A percentile compares a stretch with the other conserved stretches of the same genome.
Conservation (phyloP, 192 early-diverging fungal species). For the Gamsiella multidivaricata region DNA sequence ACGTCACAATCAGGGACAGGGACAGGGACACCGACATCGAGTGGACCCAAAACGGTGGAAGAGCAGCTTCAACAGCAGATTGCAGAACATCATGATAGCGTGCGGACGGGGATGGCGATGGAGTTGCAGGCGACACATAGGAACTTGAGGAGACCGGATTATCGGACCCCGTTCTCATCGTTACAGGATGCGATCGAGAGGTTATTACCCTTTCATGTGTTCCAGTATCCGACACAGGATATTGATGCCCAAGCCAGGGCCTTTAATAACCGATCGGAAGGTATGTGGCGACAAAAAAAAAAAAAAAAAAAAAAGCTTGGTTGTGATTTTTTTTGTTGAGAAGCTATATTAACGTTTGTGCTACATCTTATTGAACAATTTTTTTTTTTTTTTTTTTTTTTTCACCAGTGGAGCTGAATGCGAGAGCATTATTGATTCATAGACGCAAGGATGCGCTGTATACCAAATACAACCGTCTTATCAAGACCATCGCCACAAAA, state of each 20-base stretch:
- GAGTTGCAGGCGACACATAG: conserved; percentile 30
- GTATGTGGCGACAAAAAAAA: conserved; percentile 5
- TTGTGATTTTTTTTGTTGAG: no score
- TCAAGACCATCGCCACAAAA: conserved; percentile 19
- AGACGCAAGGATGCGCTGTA: conserved; percentile 10
- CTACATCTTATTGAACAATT: neutral
- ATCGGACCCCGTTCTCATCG: conserved; percentile 70
- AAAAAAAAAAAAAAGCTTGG: no score
- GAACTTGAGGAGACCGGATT: conserved; percentile 56
- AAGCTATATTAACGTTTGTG: neutral
- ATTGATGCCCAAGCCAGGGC: conserved; percentile 45
- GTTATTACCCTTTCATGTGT: conserved; percentile 80
- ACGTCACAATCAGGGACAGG: neutral
- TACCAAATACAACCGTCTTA: conserved; percentile 7
- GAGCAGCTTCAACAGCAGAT: conserved; percentile 43
- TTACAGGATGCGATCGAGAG: conserved; percentile 70
- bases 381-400: neutral
- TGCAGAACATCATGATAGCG: conserved; percentile 34
- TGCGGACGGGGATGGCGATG: conserved; percentile 26
- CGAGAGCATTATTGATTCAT: conserved; percentile 11
- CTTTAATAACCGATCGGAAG: conserved; percentile 17
- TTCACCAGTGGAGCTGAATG: conserved; percentile 21
- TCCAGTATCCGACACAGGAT: conserved; percentile 71
- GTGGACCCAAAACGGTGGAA: conserved; percentile 24
- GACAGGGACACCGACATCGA: conserved; percentile 6